phyloP scores from a whole-genome alignment of 345 rosid species.

The Sonneratia caseolaris region DNA sequence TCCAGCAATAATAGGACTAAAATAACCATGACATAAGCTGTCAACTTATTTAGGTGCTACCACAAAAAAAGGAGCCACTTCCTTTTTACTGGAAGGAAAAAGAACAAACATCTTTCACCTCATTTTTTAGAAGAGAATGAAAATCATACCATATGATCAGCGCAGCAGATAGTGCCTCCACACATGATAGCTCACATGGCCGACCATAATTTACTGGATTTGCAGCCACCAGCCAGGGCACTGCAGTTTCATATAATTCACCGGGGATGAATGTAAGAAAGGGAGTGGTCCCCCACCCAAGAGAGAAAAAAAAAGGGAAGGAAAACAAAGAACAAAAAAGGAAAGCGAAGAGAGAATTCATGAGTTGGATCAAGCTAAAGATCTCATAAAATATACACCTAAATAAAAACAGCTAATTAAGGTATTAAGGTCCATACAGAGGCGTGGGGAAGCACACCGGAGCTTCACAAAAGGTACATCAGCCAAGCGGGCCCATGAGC shows the following conservation, averaged over 20 bases:
- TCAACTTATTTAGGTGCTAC: neutral
- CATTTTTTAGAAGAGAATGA: neutral
- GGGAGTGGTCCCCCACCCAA: neutral
- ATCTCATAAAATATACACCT: neutral
- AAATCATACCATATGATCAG: constrained; percentile 60
- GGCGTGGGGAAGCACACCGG: constrained; percentile 85
- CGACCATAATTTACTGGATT: constrained; percentile 97
- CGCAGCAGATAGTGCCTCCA: constrained; percentile 93
- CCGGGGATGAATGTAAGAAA: neutral
- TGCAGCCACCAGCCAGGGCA: constrained; percentile 99
- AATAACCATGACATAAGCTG: neutral
- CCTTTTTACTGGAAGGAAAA: neutral
- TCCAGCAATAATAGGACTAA: neutral
- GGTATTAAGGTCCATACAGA: constrained; percentile 46
- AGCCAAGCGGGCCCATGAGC: constrained; percentile 90
- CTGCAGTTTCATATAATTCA: constrained; percentile 33
- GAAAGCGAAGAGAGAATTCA: neutral
- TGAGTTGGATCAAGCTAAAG: neutral
- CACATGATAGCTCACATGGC: constrained; percentile 90
- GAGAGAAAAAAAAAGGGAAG: neutral
- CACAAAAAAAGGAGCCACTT: neutral
- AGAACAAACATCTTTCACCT: neutral
- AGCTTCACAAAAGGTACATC: constrained; percentile 94
- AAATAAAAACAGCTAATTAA: neutral
- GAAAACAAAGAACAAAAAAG: neutral